Conservation (phyloP, 2,329 filamentous ascomycete species). For the Beauveria sp. region DNA sequence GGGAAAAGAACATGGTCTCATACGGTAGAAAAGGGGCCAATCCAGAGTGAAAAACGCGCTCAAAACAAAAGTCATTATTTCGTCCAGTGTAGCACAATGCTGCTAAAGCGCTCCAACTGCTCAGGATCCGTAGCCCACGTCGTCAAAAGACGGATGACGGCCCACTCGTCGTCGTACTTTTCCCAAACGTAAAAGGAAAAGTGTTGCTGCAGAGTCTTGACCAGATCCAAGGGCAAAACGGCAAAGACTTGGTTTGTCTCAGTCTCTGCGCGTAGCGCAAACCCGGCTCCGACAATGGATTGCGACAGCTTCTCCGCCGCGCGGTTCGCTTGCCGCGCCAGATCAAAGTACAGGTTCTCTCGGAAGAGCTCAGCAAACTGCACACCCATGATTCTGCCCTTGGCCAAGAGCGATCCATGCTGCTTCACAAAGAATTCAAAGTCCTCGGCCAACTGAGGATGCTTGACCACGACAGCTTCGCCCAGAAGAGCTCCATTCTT, state of each 20-base stretch:
- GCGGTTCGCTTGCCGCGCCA: conserved; percentile 36
- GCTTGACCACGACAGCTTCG: conserved; percentile 42
- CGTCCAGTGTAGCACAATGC: conserved; percentile 18
- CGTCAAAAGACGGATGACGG: conserved; percentile 38
- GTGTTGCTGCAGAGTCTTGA: conserved; percentile 31
- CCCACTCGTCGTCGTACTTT: conserved; percentile 28
- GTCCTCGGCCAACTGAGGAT: conserved; percentile 31
- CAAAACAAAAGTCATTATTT: background rate
- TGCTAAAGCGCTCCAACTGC: conserved; percentile 32
- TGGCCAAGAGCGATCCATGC: conserved; percentile 41
- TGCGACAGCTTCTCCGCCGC: conserved; percentile 36
- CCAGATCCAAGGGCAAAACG: conserved; percentile 30
- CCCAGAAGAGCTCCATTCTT: conserved; percentile 44
- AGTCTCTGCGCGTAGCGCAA: conserved; percentile 33
- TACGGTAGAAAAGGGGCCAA: background rate
- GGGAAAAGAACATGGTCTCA: background rate
- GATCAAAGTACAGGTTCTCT: conserved; percentile 34
- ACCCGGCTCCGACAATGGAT: conserved; percentile 33
- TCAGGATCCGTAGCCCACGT: conserved; percentile 41
- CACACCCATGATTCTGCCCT: conserved; percentile 39
- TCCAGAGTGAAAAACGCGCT: background rate
- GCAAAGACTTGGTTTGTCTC: conserved; percentile 47
- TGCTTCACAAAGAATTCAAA: conserved; percentile 46
- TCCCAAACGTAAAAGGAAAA: conserved; percentile 46
- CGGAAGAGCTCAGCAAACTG: conserved; percentile 43